Evolutionary conservation across 331 rosid genomes (phyloP).

Genomic region (Rhamnella rubrinervis): DNA sequence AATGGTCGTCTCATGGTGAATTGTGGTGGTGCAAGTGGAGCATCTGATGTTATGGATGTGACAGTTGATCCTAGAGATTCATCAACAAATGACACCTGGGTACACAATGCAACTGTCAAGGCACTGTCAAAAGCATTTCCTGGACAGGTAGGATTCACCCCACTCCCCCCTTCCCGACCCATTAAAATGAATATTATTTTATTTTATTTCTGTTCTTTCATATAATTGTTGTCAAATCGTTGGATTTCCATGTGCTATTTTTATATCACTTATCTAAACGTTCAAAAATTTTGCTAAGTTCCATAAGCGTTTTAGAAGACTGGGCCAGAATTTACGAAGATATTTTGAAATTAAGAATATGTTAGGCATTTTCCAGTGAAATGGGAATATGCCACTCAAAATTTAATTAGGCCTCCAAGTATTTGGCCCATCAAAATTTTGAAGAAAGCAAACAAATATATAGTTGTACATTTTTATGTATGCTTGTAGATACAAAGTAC

Average conservation of each 20-base stretch:
- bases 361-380: not conserved
- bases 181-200: constrained; percentile 10
- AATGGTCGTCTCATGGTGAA: constrained; percentile 89
- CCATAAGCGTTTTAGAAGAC: constrained; percentile 4
- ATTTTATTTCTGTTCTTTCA: constrained; percentile 8
- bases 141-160: constrained; percentile 71
- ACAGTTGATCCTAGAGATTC: constrained; percentile 22
- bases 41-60: constrained; percentile 31
- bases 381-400: no score
- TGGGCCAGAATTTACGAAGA: not conserved
- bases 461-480: no score
- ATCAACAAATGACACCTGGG: constrained; percentile 48
- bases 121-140: constrained; percentile 75
- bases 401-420: no score
- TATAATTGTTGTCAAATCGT: not conserved
- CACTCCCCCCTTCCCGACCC: no score
- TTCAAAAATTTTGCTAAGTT: not conserved
- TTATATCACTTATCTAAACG: not conserved
- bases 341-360: not conserved
- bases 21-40: constrained; percentile 70
- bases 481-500: no score
- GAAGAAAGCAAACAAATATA: no score
- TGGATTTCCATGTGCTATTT: not conserved
- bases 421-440: no score
- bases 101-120: constrained; percentile 52